Evolutionary conservation across 257 asterid species (phyloP).

Genomic region (Nicotiana paniculata): DNA sequence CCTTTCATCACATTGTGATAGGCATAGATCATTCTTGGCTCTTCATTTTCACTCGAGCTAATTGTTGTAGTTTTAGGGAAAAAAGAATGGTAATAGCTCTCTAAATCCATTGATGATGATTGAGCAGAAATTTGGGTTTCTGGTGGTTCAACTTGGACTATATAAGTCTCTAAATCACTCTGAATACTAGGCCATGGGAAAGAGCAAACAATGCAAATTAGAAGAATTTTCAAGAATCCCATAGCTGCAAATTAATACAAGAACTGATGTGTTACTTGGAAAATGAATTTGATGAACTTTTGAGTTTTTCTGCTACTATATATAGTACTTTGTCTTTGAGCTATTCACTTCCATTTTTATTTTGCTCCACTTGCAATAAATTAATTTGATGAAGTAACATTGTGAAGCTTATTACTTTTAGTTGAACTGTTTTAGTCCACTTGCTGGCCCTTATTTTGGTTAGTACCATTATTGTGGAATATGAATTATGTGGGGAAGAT

Average conservation of each 20-base stretch:
- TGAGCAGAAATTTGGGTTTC: not conserved
- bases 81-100: constrained; percentile 34
- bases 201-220: not conserved
- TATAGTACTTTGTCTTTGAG: not conserved
- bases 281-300: not conserved
- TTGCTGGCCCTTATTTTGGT: not conserved
- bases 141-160: constrained; percentile 32
- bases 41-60: not conserved
- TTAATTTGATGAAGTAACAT: not conserved
- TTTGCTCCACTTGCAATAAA: not conserved
- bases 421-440: too few species aligned
- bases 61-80: constrained; percentile 9
- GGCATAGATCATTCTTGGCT: constrained; percentile 15
- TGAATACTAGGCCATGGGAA: not conserved
- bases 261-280: not conserved
- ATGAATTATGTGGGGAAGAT: not conserved
- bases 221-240: not conserved
- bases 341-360: not conserved
- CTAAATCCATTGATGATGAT: constrained; percentile 11
- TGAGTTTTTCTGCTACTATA: not conserved
- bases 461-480: not conserved
- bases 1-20: constrained; percentile 39
- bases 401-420: not conserved
- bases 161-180: constrained; percentile 22
- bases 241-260: not conserved